Conservation (phyloP, 1,284 basidiomycete genomes). For the Exobasidium cylindrosporum region DNA sequence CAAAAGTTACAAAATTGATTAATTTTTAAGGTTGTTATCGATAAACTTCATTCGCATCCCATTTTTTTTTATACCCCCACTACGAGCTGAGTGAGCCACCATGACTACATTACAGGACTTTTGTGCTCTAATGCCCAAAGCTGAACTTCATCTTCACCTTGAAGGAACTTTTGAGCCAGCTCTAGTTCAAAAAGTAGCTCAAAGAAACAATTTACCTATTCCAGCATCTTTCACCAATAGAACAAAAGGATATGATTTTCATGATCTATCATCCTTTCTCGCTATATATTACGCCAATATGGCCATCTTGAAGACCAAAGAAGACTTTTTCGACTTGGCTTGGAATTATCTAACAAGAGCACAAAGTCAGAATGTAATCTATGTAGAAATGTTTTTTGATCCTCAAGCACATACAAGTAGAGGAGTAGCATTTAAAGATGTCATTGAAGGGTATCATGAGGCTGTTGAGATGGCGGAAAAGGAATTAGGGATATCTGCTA, state of each 20-base stretch:
- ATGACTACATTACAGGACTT: not conserved
- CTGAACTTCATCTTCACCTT: not conserved
- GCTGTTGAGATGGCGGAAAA: not conserved
- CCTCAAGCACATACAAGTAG: not conserved
- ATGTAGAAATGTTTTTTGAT: not conserved
- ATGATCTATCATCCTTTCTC: not conserved
- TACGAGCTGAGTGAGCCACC: no score
- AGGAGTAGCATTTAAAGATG: not conserved
- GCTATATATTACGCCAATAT: not conserved
- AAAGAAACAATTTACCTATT: not conserved
- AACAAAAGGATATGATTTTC: not conserved
- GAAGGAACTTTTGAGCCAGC: not conserved
- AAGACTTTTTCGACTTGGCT: not conserved
- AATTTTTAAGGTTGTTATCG: no score
- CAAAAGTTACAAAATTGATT: no score
- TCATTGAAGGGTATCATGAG: not conserved
- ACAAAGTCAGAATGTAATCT: not conserved
- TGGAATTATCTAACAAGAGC: not conserved
- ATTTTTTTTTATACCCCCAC: no score
- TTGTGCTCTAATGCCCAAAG: not conserved
- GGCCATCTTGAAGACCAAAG: not conserved
- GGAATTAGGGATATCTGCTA: not conserved
- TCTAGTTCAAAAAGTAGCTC: not conserved
- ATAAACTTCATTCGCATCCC: no score
- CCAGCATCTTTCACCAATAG: not conserved